phyloP scores from a whole-genome alignment of 2,329 filamentous ascomycete species.

The Alternaria sp. region DNA sequence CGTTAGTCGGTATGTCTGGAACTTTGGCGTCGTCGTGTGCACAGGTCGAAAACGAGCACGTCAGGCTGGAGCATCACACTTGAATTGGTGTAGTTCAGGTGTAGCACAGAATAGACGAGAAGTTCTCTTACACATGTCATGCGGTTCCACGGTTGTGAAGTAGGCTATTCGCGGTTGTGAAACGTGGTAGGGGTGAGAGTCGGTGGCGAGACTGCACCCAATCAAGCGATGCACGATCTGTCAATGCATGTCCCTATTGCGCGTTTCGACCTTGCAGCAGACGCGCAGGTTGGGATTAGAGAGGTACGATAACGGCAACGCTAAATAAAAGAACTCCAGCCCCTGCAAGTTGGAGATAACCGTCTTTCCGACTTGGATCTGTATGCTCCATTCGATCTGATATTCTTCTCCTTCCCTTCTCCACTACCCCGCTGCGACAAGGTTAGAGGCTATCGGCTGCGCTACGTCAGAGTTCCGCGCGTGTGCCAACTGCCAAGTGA shows the following conservation, averaged over 20 bases:
- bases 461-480: constrained; percentile 32
- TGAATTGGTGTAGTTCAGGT: not conserved
- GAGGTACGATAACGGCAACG: constrained; percentile 31
- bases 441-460: constrained; percentile 28
- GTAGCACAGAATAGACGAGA: not conserved
- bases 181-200: constrained; percentile 25
- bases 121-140: constrained; percentile 7
- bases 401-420: constrained; percentile 2
- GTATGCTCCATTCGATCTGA: not conserved
- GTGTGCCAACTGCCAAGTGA: constrained; percentile 13
- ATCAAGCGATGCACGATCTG: constrained; percentile 38
- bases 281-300: constrained; percentile 26
- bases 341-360: constrained; percentile 11
- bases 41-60: not conserved
- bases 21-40: constrained; percentile 4
- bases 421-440: constrained; percentile 15
- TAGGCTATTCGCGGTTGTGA: constrained; percentile 11
- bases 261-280: constrained; percentile 30
- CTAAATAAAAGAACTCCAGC: constrained; percentile 24
- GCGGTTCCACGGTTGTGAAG: not conserved
- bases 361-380: not conserved
- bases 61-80: constrained; percentile 1
- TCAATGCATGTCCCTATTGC: constrained; percentile 35
- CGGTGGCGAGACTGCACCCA: constrained; percentile 37
- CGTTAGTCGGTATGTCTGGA: not conserved